Conservation (phyloP, 2,329 filamentous ascomycete species). For the Xylariales sp. region DNA sequence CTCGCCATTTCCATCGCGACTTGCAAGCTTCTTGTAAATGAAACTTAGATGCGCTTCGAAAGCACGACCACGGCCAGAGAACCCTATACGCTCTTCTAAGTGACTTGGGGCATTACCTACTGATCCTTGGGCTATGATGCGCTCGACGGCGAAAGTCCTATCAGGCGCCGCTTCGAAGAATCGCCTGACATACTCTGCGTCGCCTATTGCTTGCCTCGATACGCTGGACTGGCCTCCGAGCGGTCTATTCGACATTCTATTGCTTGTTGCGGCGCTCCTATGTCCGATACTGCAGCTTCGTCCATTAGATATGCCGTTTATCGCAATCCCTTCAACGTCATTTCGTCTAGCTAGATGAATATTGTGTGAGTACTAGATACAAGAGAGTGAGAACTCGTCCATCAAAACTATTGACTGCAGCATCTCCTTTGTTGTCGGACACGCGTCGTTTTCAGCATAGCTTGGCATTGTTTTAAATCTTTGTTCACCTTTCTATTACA, state of each 20-base stretch:
- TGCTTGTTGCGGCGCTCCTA: neutral
- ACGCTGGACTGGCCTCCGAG: slow-evolving; percentile 5
- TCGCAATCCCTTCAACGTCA: neutral
- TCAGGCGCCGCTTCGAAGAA: slow-evolving; percentile 25
- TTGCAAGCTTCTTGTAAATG: neutral
- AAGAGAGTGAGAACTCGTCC: too few relatives aligned
- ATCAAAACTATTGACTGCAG: neutral
- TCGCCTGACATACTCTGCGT: slow-evolving; percentile 7
- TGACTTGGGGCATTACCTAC: slow-evolving; percentile 5
- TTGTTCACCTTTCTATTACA: neutral
- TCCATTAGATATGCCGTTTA: neutral
- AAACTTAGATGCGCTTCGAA: too few relatives aligned
- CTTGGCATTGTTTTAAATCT: neutral
- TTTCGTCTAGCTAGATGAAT: neutral
- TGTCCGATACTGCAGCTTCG: neutral
- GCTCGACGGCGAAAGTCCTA: slow-evolving; percentile 36
- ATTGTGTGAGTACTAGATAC: neutral
- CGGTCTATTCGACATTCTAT: slow-evolving; percentile 1
- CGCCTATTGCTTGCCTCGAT: slow-evolving; percentile 9
- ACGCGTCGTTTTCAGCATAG: neutral
- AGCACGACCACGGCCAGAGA: neutral
- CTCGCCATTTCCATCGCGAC: neutral
- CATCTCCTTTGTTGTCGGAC: slow-evolving; percentile 4
- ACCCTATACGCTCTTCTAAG: neutral
- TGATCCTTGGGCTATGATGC: slow-evolving; percentile 35